Conservation (phyloP, 2,329 filamentous ascomycete species). For the Aspergillus sp. region DNA sequence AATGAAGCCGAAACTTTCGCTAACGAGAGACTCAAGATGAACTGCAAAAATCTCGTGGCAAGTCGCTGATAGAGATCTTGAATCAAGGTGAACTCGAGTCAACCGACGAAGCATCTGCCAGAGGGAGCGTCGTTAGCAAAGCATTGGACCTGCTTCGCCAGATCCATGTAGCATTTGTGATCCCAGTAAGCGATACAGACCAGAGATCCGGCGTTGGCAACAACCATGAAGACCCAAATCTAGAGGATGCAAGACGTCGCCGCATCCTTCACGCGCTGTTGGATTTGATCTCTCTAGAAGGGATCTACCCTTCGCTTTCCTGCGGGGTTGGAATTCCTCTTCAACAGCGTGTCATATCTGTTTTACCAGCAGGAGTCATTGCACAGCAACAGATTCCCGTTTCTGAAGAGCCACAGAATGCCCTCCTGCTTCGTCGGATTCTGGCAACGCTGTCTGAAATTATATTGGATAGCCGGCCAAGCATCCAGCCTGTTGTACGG, state of each 20-base stretch:
- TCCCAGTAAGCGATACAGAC: conserved; percentile 24
- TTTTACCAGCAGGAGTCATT: conserved; percentile 48
- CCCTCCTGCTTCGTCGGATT: conserved; percentile 37
- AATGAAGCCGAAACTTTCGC: conserved; percentile 22
- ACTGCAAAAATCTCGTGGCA: conserved; percentile 40
- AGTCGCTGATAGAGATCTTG: conserved; percentile 42
- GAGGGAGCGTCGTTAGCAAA: conserved; percentile 36
- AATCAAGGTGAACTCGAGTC: conserved; percentile 19
- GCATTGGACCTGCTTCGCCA: conserved; percentile 39
- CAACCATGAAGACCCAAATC: conserved; percentile 32
- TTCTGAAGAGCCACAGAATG: conserved; percentile 31
- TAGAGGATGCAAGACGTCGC: conserved; percentile 49
- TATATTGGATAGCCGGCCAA: conserved; percentile 36
- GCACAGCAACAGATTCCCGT: conserved; percentile 36
- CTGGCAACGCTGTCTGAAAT: conserved; percentile 35
- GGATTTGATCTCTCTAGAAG: conserved; percentile 50
- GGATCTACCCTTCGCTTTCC: conserved; percentile 50
- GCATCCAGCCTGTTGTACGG: conserved; percentile 45
- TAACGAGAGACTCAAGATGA: conserved; percentile 43
- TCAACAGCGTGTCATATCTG: conserved; percentile 49
- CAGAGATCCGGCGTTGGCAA: neutral
- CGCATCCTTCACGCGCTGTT: conserved; percentile 46
- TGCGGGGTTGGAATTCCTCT: conserved; percentile 49
- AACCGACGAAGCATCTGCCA: conserved; percentile 24
- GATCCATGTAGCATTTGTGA: conserved; percentile 43